Base-by-base conservation (phyloP, 2,329 filamentous ascomycete species). In the Dactylella cylindrospora region DNA sequence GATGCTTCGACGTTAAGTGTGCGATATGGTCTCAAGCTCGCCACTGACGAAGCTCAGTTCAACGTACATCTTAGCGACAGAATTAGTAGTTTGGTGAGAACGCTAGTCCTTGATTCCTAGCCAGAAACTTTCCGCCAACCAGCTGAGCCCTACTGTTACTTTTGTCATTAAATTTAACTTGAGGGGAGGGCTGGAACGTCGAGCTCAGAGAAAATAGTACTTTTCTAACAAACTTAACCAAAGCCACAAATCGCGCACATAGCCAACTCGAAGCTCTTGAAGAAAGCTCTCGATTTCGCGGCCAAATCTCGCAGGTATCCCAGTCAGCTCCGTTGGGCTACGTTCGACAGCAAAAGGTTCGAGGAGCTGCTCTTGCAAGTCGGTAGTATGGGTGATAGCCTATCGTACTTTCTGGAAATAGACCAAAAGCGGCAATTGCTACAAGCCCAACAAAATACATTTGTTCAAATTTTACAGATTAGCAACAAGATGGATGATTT, bases 391-490 rank as follows among this genome's bases (percentile, higher is more conserved):
- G 39, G 39, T 33, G 44, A 49, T 28, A 38, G 32, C 44, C 36
- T 49, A 33, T 38, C 39, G 44, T 49, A 49, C 29, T 49, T 49
- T 13, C 22, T 49, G 15, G 44, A 49, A 36, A 38, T 33, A n/a
- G 44, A 38, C 10, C 44, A 49, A n/a, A 49, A 38, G 32, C 29
- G 32, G 5, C 32, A 31, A 3, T 31, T 33, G 15, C 39, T 38
- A 15, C 15, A 49, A 15, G 32, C 39, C 12, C 44, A 49, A 23
- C 31, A 38, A 33, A 49, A 23, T 22, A 26, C 44, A 26, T 49
- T 49, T 33, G 39, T 49, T 31, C 13, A 49, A 15, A 49, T 49
- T 36, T 49, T 49, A 33, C 32, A 49, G 32, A 33, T 49, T 28
- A 49, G 44, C 44, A 22, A 49, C 22, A 49, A 49, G 44, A 20